phyloP scores from a whole-genome alignment of 2,329 filamentous ascomycete species.

The Aureobasidium leucospermi region DNA sequence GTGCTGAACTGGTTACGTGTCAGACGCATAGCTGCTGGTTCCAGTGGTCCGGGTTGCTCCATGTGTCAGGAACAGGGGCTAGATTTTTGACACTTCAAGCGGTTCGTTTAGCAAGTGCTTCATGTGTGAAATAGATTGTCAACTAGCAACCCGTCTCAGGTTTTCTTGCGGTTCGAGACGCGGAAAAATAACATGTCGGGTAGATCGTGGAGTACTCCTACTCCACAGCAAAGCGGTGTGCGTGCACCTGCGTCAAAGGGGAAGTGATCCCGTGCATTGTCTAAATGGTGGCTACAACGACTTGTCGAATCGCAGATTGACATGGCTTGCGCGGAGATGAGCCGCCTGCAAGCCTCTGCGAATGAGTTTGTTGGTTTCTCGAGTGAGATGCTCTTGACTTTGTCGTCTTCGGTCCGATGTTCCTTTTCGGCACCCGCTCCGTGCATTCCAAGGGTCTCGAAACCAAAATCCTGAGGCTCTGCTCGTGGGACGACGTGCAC shows the following conservation, averaged over 20 bases:
- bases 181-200: too few relatives aligned
- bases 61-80: not conserved
- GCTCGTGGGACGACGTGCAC: conserved; percentile 1
- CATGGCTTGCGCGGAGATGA: not conserved
- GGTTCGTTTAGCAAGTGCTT: too few relatives aligned
- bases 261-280: not conserved
- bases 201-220: conserved; percentile 1
- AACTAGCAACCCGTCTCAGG: too few relatives aligned
- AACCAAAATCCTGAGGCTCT: not conserved
- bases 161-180: too few relatives aligned
- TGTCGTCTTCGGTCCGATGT: not conserved
- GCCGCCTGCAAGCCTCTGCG: not conserved
- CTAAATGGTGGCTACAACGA: not conserved
- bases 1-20: not conserved
- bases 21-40: not conserved
- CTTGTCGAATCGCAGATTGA: not conserved
- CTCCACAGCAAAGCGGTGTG: conserved; percentile 2
- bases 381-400: not conserved
- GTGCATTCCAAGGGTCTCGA: not conserved
- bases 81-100: too few relatives aligned
- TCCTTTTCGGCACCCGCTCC: not conserved
- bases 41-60: not conserved
- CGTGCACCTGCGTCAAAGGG: not conserved
- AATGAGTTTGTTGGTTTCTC: too few relatives aligned
- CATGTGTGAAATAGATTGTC: too few relatives aligned